A percentile compares a stretch with the other conserved stretches of the same genome.
phyloP scores from a whole-genome alignment of 179 eudicot species.

The Spergularia azorica region DNA sequence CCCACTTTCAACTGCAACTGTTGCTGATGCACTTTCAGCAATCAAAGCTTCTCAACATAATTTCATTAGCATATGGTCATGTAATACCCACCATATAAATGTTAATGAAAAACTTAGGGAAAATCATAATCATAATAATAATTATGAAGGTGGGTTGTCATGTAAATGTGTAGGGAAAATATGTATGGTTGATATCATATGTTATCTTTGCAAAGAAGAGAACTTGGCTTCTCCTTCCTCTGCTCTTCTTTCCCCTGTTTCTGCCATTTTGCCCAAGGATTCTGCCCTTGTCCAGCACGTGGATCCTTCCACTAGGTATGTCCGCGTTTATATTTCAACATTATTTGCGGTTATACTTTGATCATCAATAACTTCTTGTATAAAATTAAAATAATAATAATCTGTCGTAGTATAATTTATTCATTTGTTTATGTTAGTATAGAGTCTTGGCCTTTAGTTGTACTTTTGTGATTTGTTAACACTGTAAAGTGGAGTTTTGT shows the following conservation, averaged over 20 bases:
- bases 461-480: not conserved
- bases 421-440: no score
- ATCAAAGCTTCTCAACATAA: conserved; percentile 36
- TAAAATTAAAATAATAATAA: no score
- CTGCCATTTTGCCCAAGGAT: conserved; percentile 29
- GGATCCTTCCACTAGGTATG: conserved; percentile 43
- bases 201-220: conserved; percentile 38
- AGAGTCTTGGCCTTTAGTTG: not conserved
- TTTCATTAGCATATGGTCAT: conserved; percentile 45
- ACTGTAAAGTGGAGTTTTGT: not conserved
- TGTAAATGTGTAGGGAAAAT: conserved; percentile 46
- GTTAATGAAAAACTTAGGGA: not conserved
- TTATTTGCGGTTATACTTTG: no score
- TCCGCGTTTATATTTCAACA: not conserved
- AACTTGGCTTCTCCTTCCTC: conserved; percentile 35
- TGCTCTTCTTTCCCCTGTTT: conserved; percentile 45
- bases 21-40: conserved; percentile 41
- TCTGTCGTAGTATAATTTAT: no score
- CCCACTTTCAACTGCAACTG: conserved; percentile 25
- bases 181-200: conserved; percentile 44
- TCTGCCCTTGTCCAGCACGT: conserved; percentile 39
- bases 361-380: no score
- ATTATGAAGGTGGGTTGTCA: conserved; percentile 3
- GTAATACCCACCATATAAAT: conserved; percentile 1
- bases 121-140: not conserved